Evolutionary conservation across 768 basidiomycete genomes (phyloP), one percentile per base, ranked within the genome.

Genomic region (Coprinopsis marcescibilis): DNA sequence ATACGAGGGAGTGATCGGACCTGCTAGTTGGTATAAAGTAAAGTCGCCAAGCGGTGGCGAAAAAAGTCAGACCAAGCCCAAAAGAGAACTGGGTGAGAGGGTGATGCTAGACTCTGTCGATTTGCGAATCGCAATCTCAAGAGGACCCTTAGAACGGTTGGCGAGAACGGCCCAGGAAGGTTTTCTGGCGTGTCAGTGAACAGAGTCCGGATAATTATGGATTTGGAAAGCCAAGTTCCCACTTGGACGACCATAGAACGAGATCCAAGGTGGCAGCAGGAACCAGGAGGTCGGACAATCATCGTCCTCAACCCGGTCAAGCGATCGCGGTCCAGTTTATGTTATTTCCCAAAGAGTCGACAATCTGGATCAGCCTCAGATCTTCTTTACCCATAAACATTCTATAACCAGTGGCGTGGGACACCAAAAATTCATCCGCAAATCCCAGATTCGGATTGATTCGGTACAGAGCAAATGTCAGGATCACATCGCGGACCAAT

Each of bases 151-250:
- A 45, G 21, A 21, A 45, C 24, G 41, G n/a, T 27, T 27, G 41
- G 41, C n/a, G 25, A 43, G 26, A 27, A 43, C 17, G 39, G 15
- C 30, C 26, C 41, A 43, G n/a, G 35, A 45, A 45, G 43, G 17
- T n/a, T n/a, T n/a, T n/a, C n/a, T n/a, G n/a, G n/a, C n/a, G n/a
- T 32, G 10, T 14, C 14, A 8, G 32, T 44, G 43, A 10, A 42
- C 11, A 42, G 21, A 30, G 26, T 34, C 43, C 8, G 1, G 32
- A 2, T 23, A 25, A 14, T 34, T 5, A 37, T 33, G 5, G 20
- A 34, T 45, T 45, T 45, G 23, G 33, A 36, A 34, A 45, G 36
- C 33, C 19, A 25, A 43, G 41, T 43, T 8, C 41, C 41, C 27
- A 11, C 30, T 43, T 43, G 41, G 26, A 43, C 11, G 19, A 40